Evolutionary conservation across 2,329 filamentous ascomycete genomes (phyloP).

Genomic region (Hypoxylon sp.): DNA sequence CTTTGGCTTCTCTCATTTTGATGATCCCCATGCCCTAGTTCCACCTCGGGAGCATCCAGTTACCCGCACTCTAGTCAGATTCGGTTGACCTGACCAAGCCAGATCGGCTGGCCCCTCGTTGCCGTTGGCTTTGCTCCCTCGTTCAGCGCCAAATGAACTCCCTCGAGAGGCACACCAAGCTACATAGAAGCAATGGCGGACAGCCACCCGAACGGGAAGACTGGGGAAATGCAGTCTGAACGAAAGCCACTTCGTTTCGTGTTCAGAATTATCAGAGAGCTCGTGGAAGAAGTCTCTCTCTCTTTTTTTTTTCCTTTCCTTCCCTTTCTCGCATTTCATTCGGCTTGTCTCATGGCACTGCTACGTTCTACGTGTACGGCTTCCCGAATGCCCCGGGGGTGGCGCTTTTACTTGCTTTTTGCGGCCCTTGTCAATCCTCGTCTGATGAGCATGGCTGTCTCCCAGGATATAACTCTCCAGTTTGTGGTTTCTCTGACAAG

Average conservation of each 20-base stretch:
- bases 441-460: slow-evolving; percentile 44
- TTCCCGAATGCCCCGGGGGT: slow-evolving; percentile 44
- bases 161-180: slow-evolving; percentile 9
- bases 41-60: slow-evolving; percentile 50
- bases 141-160: slow-evolving; percentile 30
- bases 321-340: slow-evolving; percentile 37
- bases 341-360: slow-evolving; percentile 42
- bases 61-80: slow-evolving; percentile 46
- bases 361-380: slow-evolving; percentile 40
- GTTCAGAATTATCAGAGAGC: slow-evolving; percentile 32
- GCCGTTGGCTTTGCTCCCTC: slow-evolving; percentile 19
- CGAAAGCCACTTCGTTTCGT: slow-evolving; percentile 37
- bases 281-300: slow-evolving; percentile 24
- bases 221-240: slow-evolving; percentile 20
- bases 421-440: slow-evolving; percentile 41
- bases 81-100: slow-evolving; percentile 43
- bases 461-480: slow-evolving; percentile 46
- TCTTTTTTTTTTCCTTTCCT: slow-evolving; percentile 13
- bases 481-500: slow-evolving; percentile 48
- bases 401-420: slow-evolving; percentile 48
- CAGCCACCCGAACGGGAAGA: slow-evolving; percentile 23
- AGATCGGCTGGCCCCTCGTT: slow-evolving; percentile 38
- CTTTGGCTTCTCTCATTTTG: slow-evolving; percentile 44
- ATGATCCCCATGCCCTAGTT: slow-evolving; percentile 43
- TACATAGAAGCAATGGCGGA: slow-evolving; percentile 13